phyloP scores from a whole-genome alignment of 768 basidiomycete genomes.

The Boletus subparvulus region DNA sequence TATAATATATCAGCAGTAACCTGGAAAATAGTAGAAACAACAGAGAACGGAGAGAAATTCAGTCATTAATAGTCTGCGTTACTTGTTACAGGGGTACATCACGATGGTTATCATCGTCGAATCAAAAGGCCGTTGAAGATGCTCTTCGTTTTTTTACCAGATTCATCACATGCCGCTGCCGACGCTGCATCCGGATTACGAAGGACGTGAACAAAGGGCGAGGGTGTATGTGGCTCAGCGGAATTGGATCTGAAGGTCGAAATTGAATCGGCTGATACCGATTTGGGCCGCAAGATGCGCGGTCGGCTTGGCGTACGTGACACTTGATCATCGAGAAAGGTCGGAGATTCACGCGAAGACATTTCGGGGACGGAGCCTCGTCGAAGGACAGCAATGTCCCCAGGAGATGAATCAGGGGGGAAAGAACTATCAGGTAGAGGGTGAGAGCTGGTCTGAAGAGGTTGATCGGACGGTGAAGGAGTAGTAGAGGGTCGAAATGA shows the following conservation, averaged over 20 bases:
- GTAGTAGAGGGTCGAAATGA: slow-evolving; percentile 49
- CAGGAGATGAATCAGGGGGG: slow-evolving; percentile 4
- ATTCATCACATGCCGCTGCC: slow-evolving; percentile 16
- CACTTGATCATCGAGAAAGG: slow-evolving; percentile 18
- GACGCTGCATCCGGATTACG: slow-evolving; percentile 7
- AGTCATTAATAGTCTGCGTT: not conserved
- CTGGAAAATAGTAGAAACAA: slow-evolving; percentile 9
- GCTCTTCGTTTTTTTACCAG: slow-evolving; percentile 35
- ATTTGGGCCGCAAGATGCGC: slow-evolving; percentile 44
- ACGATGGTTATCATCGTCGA: slow-evolving; percentile 32
- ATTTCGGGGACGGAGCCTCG: slow-evolving; percentile 30
- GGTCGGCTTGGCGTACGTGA: slow-evolving; percentile 19
- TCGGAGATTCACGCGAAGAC: slow-evolving; percentile 6
- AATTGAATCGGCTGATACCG: slow-evolving; percentile 56
- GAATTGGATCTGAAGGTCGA: slow-evolving; percentile 31
- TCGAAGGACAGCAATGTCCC: slow-evolving; percentile 18
- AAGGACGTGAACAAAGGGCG: slow-evolving; percentile 5
- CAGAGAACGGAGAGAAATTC: not conserved
- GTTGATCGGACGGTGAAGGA: slow-evolving; percentile 37
- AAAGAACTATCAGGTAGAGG: slow-evolving; percentile 1
- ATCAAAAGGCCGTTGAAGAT: slow-evolving; percentile 42
- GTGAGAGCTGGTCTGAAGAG: not conserved
- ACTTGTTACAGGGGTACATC: not conserved
- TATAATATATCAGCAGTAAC: slow-evolving; percentile 17
- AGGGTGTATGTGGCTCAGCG: slow-evolving; percentile 5